Conservation (phyloP, 495 filamentous ascomycete species). For the Amniculicola lignicola region DNA sequence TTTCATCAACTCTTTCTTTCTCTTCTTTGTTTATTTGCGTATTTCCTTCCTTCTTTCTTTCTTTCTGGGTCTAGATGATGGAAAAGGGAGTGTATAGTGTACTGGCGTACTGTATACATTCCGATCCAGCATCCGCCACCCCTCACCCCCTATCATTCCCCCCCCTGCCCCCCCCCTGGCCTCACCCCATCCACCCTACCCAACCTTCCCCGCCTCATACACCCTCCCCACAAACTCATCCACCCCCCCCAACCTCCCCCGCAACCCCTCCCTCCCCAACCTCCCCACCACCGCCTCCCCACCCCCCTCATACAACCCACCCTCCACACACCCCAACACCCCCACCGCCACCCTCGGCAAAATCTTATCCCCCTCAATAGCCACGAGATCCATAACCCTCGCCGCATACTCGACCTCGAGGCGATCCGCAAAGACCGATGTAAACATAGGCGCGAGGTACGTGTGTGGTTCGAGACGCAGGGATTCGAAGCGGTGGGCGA, state of each 20-base stretch:
- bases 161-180: too few relatives aligned
- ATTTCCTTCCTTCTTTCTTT: too few relatives aligned
- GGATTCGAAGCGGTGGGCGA: slow-evolving; percentile 63
- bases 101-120: too few relatives aligned
- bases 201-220: slow-evolving; percentile 62
- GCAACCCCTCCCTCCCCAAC: slow-evolving; percentile 52
- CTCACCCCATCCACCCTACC: slow-evolving; percentile 1
- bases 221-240: slow-evolving; percentile 69
- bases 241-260: slow-evolving; percentile 51
- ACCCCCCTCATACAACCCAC: slow-evolving; percentile 57
- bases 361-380: slow-evolving; percentile 85
- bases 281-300: slow-evolving; percentile 51
- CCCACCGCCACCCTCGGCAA: slow-evolving; percentile 77
- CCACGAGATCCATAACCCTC: slow-evolving; percentile 89
- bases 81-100: too few relatives aligned
- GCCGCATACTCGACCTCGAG: slow-evolving; percentile 70
- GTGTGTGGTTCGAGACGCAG: slow-evolving; percentile 48
- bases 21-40: too few relatives aligned
- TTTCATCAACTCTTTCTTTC: too few relatives aligned
- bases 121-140: too few relatives aligned
- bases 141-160: too few relatives aligned
- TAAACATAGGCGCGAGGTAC: slow-evolving; percentile 60
- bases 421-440: slow-evolving; percentile 55
- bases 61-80: too few relatives aligned
- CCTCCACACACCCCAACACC: slow-evolving; percentile 60